These are phyloP conservation scores for Pythium aristosporum DNA, from an alignment of 352 stramenopile genomes.

Conservation along the genomic window DNA sequence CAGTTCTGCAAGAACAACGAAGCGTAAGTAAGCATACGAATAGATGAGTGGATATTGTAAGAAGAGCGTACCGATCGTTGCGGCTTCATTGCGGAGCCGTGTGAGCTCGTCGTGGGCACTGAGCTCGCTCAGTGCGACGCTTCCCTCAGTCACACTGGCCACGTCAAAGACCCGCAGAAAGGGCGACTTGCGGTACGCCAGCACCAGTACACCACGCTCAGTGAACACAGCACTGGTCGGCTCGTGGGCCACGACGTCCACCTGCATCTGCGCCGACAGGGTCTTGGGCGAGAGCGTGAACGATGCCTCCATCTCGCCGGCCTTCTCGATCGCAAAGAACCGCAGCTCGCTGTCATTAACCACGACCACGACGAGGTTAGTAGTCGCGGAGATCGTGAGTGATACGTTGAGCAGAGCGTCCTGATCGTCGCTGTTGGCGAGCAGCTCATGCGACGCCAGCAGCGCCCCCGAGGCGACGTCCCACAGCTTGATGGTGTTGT, in stretches of 20 bases:
- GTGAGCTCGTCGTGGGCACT: slow-evolving; percentile 32
- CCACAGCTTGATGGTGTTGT: slow-evolving; percentile 86
- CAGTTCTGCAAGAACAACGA: slow-evolving; percentile 35
- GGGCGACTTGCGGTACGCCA: slow-evolving; percentile 64
- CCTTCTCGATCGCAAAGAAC: slow-evolving; percentile 54
- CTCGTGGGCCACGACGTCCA: slow-evolving; percentile 30
- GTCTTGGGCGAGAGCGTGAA: slow-evolving; percentile 25
- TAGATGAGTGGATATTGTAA: background rate
- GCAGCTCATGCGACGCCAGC: slow-evolving; percentile 51
- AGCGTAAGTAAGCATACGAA: background rate
- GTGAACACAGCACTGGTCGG: slow-evolving; percentile 55
- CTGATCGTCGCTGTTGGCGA: slow-evolving; percentile 31
- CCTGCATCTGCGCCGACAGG: slow-evolving; percentile 28
- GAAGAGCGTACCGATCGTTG: slow-evolving; percentile 49
- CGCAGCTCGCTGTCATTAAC: slow-evolving; percentile 46
- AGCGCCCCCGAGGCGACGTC: slow-evolving; percentile 45
- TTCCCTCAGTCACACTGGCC: slow-evolving; percentile 26
- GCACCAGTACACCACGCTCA: slow-evolving; percentile 36
- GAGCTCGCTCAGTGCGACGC: slow-evolving; percentile 21
- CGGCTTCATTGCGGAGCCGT: slow-evolving; percentile 45
- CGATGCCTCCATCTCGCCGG: slow-evolving; percentile 7
- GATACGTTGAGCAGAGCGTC: slow-evolving; percentile 52
- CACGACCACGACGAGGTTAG: slow-evolving; percentile 58
- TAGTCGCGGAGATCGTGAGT: slow-evolving; percentile 50
- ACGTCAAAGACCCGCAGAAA: slow-evolving; percentile 64